Base-by-base conservation (phyloP, 805 yeast genomes). In the Ogataea pilisensis region DNA sequence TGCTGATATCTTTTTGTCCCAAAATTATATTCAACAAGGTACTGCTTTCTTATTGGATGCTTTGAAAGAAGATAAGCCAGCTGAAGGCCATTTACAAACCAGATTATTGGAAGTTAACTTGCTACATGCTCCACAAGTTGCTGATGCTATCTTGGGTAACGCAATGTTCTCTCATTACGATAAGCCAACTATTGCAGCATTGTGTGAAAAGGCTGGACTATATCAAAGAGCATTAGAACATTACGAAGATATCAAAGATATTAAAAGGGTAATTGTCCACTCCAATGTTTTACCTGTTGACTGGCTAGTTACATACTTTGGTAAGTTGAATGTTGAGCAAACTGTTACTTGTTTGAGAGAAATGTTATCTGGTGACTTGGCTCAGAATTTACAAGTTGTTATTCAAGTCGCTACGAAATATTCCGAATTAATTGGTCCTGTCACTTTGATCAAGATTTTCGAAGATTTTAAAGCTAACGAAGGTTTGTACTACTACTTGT, bases 91-190 rank as follows among this genome's bases (percentile, higher is more conserved):
- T 58, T 73, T 93, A 59, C 99, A 93, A 73, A 93, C 99, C 8
- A 80, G 95, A 58, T 78, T 93, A 38, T 76, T 93, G 52, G 99
- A 93, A 67, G 88, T 87, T 52, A 93, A 93, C 65, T 73, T 93
- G 61, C 65, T 87, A 60, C 95, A 90, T 63, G 99, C 99, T 14
- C 99, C 99, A 38, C 99, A 93, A 73, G 99, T 93, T 42, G 99
- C 99, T 32, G 99, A 93, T 66, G 99, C 99, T 17, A 93, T 93
- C 51, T 74, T 93, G 56, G 96, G 97, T 45, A 93, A 91, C 65
- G 81, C 82, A 45, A 91, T 93, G 87, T 93, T 95, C 70, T 80
- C 90, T 51, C 96, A 90, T 61, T 93, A 87, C 64, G 99, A 93
- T 65, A 85, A 87, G 55, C 89, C 95, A 54, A 83, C 95, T 28